Conservation (phyloP, 345 rosid species). For the Alliaria petiolata region DNA sequence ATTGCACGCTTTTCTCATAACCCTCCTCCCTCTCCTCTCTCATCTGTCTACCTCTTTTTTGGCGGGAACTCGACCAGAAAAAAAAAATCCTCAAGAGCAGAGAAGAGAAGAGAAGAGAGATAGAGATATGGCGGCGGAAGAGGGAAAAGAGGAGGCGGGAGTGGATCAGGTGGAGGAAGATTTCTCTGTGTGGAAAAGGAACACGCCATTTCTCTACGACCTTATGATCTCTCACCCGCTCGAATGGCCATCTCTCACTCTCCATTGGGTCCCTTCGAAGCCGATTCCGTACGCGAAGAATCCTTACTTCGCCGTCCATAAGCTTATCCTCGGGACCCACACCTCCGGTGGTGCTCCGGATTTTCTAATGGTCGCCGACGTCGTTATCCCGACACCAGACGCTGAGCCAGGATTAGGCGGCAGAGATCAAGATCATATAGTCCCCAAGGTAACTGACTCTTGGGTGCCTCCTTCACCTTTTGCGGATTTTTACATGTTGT, state of each 20-base stretch:
- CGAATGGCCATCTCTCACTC: slow-evolving; percentile 95
- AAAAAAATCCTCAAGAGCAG: not conserved
- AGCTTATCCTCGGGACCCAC: slow-evolving; percentile 76
- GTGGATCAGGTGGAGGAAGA: slow-evolving; percentile 70
- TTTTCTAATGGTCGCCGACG: slow-evolving; percentile 75
- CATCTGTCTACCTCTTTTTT: not conserved
- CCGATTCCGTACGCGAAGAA: slow-evolving; percentile 44
- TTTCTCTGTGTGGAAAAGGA: slow-evolving; percentile 79
- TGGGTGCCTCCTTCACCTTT: not conserved
- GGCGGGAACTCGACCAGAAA: slow-evolving; percentile 27
- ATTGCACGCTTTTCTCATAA: not conserved
- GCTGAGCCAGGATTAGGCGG: slow-evolving; percentile 37
- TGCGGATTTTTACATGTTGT: not conserved
- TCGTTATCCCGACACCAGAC: slow-evolving; percentile 46
- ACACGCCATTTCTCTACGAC: slow-evolving; percentile 81
- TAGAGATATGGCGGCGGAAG: slow-evolving; percentile 34
- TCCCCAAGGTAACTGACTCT: slow-evolving; percentile 47
- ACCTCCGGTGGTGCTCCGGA: slow-evolving; percentile 68
- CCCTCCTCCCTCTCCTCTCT: not conserved
- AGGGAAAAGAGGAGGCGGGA: slow-evolving; percentile 37
- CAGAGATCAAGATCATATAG: slow-evolving; percentile 35
- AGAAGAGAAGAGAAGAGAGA: not conserved
- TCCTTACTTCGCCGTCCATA: slow-evolving; percentile 51
- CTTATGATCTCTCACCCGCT: slow-evolving; percentile 78
- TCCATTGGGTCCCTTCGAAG: slow-evolving; percentile 71